A percentile compares a stretch with the other conserved stretches of the same genome.
Conservation (phyloP, 805 yeast genomes). For the Ogataea haglerorum region DNA sequence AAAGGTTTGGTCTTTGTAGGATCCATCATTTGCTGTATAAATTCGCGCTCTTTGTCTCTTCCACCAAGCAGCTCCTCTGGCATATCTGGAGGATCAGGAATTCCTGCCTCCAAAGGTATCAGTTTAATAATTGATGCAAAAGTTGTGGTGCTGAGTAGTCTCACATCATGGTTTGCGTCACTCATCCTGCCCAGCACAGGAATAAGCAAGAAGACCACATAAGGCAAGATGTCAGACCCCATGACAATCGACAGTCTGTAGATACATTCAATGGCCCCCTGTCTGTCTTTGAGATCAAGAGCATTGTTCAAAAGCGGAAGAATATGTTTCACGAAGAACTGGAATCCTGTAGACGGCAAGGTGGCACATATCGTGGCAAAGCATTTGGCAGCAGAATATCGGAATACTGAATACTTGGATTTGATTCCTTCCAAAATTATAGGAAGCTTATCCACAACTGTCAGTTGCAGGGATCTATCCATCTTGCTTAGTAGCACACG, state of each 20-base stretch:
- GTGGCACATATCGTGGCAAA: conserved; percentile 74
- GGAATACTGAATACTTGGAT: conserved; percentile 73
- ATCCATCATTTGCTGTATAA: conserved; percentile 97
- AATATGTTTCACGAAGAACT: conserved; percentile 70
- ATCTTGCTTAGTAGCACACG: conserved; percentile 69
- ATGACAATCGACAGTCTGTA: conserved; percentile 80
- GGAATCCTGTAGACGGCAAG: conserved; percentile 67
- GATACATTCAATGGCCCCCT: conserved; percentile 90
- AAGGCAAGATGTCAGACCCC: conserved; percentile 89
- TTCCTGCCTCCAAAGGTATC: conserved; percentile 96
- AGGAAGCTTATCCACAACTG: conserved; percentile 52
- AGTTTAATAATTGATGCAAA: conserved; percentile 94
- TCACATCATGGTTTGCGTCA: conserved; percentile 84
- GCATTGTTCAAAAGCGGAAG: conserved; percentile 81
- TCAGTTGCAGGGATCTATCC: conserved; percentile 43
- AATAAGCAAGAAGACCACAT: conserved; percentile 90
- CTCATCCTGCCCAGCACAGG: conserved; percentile 98
- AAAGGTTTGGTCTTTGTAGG: conserved; percentile 86
- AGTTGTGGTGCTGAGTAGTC: conserved; percentile 89
- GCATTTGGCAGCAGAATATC: conserved; percentile 89
- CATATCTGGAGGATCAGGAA: conserved; percentile 91
- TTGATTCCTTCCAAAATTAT: conserved; percentile 51
- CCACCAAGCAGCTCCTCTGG: conserved; percentile 80
- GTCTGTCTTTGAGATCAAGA: conserved; percentile 65
- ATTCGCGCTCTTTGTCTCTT: conserved; percentile 90